Base-by-base conservation (phyloP, 129 eudicot species). In the Pulicaria dysenterica region DNA sequence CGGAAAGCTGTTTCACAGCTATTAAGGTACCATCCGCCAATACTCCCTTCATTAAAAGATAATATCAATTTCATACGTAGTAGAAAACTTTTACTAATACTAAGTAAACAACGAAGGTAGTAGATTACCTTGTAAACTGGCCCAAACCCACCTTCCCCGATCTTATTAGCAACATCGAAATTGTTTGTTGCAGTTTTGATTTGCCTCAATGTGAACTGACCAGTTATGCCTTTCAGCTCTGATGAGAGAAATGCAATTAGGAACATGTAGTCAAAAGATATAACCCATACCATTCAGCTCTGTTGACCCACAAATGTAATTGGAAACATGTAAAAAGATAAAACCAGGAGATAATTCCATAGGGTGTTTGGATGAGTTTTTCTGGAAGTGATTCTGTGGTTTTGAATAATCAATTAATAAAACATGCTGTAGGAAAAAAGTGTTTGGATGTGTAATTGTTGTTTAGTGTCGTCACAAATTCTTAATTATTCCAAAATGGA, bases 131-230 rank as follows among this genome's bases (percentile, higher is more conserved):
- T 86, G 76, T 72, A 89, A 9, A 89, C 91, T 13, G 85, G 58
- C 49, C 96, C 96, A 79, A 89, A 89, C 72, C 96, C 96, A 68
- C 96, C 96, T 83, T 89, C 96, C 54, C 96, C 96, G 57, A 89
- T 75, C 72, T 89, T 89, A 49, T 89, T 89, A 53, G 87, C 68
- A 44, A 74, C 72, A 80, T 83, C 85, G 42, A 89, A 89, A 51
- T 89, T 75, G 57, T 84, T 78, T 3, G 96, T 89, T 37, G 96
- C 89, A 16, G 85, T 81, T 74, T 79, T 88, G 17, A 88, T 81
- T 79, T 88, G 95, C 65, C 81, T 73, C 45, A 85, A 79, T 16
- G 95, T 77, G 44, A 80, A 88, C 2, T 86, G 79, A 15, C 88
- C 83, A 50, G 86, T n/a, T n/a, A n/a, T n/a, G n/a, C n/a, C 91